Evolutionary conservation across 2,329 filamentous ascomycete genomes (phyloP), one percentile per base, ranked within the genome.

Genomic region (Trichoderma koningii): DNA sequence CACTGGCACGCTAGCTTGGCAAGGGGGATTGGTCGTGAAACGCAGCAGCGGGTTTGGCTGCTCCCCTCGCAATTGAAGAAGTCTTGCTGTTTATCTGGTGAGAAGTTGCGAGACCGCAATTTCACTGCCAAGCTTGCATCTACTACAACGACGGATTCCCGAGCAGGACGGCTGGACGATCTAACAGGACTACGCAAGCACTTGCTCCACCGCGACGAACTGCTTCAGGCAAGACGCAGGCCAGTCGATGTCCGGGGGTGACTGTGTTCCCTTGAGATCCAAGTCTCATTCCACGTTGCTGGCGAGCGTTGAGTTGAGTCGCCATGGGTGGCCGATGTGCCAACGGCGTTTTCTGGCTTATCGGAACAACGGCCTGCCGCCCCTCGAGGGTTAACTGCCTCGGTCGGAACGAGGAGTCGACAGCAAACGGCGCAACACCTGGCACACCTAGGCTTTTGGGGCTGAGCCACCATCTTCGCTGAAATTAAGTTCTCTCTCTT

Each of bases 1-100:
- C 47, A 51, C 34, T 42, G 38, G 47, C 57, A 23, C 59, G 38
- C 28, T 64, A 64, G 19, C 45, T 50, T 42, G 28, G 38, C 61
- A 56, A 50, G 44, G 57, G 52, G 50, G 23, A n/a, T 44, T 56
- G 52, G 28, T 64, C 48, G 50, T 64, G 61, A 64, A 64, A 64
- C 61, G 61, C 61, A 38, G 23, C 61, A 50, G 51, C 52, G 61
- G 61, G 30, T 55, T 56, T 56, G n/a, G 38, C 30, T 50, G 26
- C 21, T 50, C 52, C 59, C 52, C 42, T 56, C 51, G 52, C 61
- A 64, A 55, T 56, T 50, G 52, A 48, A 41, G 42, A 50, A 28
- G 34, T 14, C 3, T 23, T 23, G 42, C 41, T 51, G 52, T 30
- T 30, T 53, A 38, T 63, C 34, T 26, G 59, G 50, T 47, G 21